Evolutionary conservation across 2,329 filamentous ascomycete species (phyloP), one percentile per base, ranked within the genome.

Genomic region (Meredithiella fracta): DNA sequence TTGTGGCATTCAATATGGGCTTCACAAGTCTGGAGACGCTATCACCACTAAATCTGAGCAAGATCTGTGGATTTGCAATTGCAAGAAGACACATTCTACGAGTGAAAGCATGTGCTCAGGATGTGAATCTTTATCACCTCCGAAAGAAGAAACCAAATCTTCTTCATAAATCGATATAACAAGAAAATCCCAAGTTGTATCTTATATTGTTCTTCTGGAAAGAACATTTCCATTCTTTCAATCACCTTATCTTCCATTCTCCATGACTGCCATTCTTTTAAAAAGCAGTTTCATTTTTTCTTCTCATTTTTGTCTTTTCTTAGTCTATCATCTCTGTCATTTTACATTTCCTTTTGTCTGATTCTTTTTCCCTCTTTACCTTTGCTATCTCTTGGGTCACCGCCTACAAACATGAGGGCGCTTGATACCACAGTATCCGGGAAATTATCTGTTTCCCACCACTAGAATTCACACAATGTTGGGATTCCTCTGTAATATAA

Each of bases 51-150:
- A 66, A 58, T 65, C 65, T 1, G 65, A 66, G 0, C 65, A 67
- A 50, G 66, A 68, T 53, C 64, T 71, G 15, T 72, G 69, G 69
- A 64, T 72, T 7, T 72, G 69, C 60, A 63, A 60, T 14, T 72
- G 69, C 58, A 64, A 64, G 20, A 62, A 60, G 47, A 64, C 70
- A 17, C 68, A 67, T 65, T 65, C 65, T 37, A 67, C 67, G 0
- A 61, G 60, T 8, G 67, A 64, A 57, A 60, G 68, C 11, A 63
- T 64, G 42, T 71, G 69, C 55, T 64, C 67, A 14, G 61, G 66
- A 40, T 71, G 69, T 58, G 61, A 62, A 22, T 63, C 62, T 22
- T 64, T 65, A 57, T 70, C n/a, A 20, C 7, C 20, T 31, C 31
- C 11, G 29, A 34, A 34, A 34, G 29, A 34, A 37, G 53, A 50